These are phyloP conservation scores for Colletotrichum horii DNA, from an alignment of 2,329 filamentous ascomycete genomes.

Conservation along the genomic window DNA sequence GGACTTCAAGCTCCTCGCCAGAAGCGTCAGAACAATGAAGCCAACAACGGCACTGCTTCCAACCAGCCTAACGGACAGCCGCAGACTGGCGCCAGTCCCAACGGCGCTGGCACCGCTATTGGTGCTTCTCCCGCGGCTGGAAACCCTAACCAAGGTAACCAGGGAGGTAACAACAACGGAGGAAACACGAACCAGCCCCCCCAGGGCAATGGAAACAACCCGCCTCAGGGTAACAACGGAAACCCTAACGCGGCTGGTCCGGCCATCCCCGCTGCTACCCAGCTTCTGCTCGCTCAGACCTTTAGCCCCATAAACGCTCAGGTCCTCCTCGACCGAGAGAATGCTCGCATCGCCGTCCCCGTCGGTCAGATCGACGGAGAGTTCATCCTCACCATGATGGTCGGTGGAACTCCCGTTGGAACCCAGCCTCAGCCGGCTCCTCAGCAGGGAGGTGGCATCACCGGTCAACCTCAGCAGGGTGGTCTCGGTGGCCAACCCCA, in stretches of 20 bases:
- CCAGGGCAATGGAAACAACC: background rate
- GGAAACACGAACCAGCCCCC: background rate
- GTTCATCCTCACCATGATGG: conserved; percentile 26
- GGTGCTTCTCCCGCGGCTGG: background rate
- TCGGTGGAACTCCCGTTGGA: conserved; percentile 15
- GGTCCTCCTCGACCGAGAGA: conserved; percentile 23
- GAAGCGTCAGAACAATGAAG: conserved; percentile 18
- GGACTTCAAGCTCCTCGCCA: background rate
- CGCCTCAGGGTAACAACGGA: background rate
- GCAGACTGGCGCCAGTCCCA: background rate
- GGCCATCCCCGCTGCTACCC: conserved; percentile 22
- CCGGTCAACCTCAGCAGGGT: background rate
- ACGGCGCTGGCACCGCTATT: background rate
- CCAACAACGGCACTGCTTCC: background rate
- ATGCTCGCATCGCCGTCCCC: conserved; percentile 24
- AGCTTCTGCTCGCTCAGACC: conserved; percentile 25
- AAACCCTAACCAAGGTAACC: background rate
- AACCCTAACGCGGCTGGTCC: background rate
- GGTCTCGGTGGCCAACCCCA: background rate
- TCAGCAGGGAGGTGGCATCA: background rate
- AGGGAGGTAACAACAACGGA: background rate
- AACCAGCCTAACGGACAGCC: background rate
- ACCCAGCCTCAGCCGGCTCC: conserved; percentile 11
- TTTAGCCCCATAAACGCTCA: conserved; percentile 23
- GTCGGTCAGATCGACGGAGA: conserved; percentile 25